phyloP scores from a whole-genome alignment of 352 stramenopile genomes.

The Globisporangium uncinulatum region DNA sequence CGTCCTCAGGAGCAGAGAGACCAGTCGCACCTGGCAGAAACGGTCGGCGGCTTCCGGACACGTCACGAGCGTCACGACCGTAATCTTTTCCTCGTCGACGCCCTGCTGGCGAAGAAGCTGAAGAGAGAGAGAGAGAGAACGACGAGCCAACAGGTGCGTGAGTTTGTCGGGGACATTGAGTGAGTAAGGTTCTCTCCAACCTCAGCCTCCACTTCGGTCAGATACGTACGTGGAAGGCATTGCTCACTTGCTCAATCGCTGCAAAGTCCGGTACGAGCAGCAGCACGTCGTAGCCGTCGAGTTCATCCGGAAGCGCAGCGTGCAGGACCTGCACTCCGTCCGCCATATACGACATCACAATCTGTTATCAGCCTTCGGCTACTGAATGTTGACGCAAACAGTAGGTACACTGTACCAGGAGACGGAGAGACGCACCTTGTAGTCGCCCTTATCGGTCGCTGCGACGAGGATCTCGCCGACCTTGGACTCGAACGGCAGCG shows the following conservation, averaged over 20 bases:
- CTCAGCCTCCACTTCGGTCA: too few relatives aligned
- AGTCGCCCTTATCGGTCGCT: conserved; percentile 28
- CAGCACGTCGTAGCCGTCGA: conserved; percentile 64
- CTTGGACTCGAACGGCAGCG: conserved; percentile 62
- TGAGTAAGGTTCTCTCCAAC: background rate
- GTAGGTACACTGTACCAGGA: background rate
- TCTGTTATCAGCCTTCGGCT: too few relatives aligned
- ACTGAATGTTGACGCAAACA: background rate
- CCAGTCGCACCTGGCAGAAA: conserved; percentile 77
- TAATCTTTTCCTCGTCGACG: conserved; percentile 73
- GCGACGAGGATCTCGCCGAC: conserved; percentile 60
- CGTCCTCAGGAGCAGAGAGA: too few relatives aligned
- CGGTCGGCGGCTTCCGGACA: conserved; percentile 70
- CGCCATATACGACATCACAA: too few relatives aligned
- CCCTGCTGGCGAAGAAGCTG: conserved; percentile 68
- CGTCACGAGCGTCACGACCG: conserved; percentile 74
- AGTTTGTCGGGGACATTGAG: too few relatives aligned
- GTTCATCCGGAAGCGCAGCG: conserved; percentile 44
- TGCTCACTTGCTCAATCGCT: conserved; percentile 55
- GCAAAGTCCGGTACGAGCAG: conserved; percentile 65
- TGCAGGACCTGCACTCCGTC: conserved; percentile 31
- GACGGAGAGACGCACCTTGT: conserved; percentile 23
- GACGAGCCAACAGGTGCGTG: too few relatives aligned
- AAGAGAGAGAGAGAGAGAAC: too few relatives aligned
- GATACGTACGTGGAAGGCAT: conserved; percentile 68